Base-by-base conservation (phyloP, 2,329 filamentous ascomycete genomes). In the Scolecobasidium constrictum region DNA sequence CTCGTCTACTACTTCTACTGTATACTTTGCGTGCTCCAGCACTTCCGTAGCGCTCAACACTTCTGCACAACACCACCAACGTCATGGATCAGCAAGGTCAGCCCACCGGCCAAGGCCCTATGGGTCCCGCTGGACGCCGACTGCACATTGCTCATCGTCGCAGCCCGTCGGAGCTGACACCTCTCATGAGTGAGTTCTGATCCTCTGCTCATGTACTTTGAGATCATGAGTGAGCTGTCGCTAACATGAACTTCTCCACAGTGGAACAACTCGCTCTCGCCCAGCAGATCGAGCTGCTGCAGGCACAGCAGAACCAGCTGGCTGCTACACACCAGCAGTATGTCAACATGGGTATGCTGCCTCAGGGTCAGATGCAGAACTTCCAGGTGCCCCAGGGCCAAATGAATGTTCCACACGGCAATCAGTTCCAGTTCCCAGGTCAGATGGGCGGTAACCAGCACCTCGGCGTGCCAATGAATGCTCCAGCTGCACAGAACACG, bases 251-350 rank as follows among this genome's bases (percentile, higher is more conserved):
- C 58, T 54, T 51, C 45, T 45, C 46, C 45, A 43, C 48, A 94
- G 88, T 95, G 85, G 90, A 95, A 72, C 88, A 95, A 75, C 78
- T 94, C 60, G 86, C 86, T 60, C 88, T 96, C 61, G 88, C 94
- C 69, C 90, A 95, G 71, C 90, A 96, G 68, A 95, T 96, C 59
- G 90, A 96, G 67, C 76, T 93, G 60, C 75, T 96, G 58, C 90
- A 96, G 69, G 87, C 94, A 63, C 92, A 96, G 64, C 92, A 96
- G 63, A 88, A 96, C 65, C 88, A 95, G 62, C 93, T 96, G 59
- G 86, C 93, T 66, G 86, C 86, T 54, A 92, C 86, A 50, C 87
- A 95, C 59, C 88, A 95, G 67, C 90, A 96, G 67, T 95, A 94
- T 71, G 83, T 94, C 56, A 94, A 92, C 64, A 88, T 95, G 84